Evolutionary conservation across 139 green algal species (phyloP).

Genomic region (Chlamydomonas incerta): DNA sequence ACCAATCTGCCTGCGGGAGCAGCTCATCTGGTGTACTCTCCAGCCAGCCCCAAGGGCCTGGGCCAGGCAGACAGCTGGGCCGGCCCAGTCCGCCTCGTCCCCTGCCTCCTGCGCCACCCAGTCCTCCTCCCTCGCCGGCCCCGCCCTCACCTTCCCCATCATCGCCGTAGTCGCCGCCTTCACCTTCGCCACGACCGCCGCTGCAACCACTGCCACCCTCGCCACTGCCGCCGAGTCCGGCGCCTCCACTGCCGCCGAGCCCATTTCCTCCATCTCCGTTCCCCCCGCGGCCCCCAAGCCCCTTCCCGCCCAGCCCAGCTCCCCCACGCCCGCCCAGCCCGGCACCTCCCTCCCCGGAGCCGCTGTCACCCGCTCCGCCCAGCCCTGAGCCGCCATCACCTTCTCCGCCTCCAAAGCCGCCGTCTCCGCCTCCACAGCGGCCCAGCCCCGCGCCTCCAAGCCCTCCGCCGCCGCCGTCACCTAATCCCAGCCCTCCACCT

Average conservation of each 20-base stretch:
- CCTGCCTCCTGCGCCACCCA: too few species aligned
- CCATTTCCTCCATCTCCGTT: too few species aligned
- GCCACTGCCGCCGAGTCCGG: not conserved
- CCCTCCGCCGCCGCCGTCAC: not conserved
- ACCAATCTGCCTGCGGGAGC: too few species aligned
- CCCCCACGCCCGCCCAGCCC: too few species aligned
- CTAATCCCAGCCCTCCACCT: not conserved
- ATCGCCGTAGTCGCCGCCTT: not conserved
- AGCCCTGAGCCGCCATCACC: not conserved
- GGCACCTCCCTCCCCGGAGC: not conserved
- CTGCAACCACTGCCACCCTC: not conserved
- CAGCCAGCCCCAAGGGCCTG: too few species aligned
- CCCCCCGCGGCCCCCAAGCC: too few species aligned
- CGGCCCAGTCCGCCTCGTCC: too few species aligned
- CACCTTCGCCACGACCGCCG: not conserved
- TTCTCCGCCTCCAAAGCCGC: not conserved
- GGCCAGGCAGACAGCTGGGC: too few species aligned
- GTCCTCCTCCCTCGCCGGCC: too few species aligned
- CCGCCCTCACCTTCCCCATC: not conserved
- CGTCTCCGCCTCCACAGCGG: not conserved
- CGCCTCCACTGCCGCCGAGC: not conserved
- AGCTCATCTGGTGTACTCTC: too few species aligned
- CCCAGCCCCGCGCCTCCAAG: not conserved
- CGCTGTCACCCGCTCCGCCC: not conserved
- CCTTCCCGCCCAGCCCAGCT: too few species aligned